These are phyloP conservation scores for Dictyostelium purpureum DNA, from an alignment of 78 protist genomes.

Conservation along the genomic window DNA sequence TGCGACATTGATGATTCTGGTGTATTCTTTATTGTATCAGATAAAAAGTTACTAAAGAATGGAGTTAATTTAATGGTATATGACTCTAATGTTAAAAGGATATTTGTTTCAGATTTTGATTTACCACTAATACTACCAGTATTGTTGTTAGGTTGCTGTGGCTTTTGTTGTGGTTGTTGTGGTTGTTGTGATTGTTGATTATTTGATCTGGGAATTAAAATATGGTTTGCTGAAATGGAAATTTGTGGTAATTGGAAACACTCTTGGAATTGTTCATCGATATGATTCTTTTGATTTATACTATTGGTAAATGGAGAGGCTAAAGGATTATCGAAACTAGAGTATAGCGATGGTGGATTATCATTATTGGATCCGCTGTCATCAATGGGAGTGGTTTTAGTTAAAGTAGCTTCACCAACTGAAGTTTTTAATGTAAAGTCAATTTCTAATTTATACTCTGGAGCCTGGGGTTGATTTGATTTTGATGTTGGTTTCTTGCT, in stretches of 20 bases:
- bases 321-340: constrained; percentile 7
- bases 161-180: too few species aligned
- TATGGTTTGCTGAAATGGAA: constrained; percentile 43
- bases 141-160: too few species aligned
- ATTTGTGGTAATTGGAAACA: constrained; percentile 72
- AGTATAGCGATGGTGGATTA: constrained; percentile 17
- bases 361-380: not conserved
- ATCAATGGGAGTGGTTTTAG: not conserved
- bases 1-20: constrained; percentile 52
- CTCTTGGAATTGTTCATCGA: constrained; percentile 52
- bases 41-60: constrained; percentile 55
- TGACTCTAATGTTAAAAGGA: constrained; percentile 23
- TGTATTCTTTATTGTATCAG: constrained; percentile 23
- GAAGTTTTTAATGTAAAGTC: constrained; percentile 50
- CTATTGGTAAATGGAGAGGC: not conserved
- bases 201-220: not conserved
- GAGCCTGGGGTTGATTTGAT: not conserved
- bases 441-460: constrained; percentile 62
- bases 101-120: constrained; percentile 56
- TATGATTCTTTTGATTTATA: not conserved
- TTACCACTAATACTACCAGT: not conserved
- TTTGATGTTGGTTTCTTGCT: not conserved
- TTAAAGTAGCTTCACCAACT: constrained; percentile 46
- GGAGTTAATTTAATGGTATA: constrained; percentile 65
- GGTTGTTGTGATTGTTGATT: not conserved